Percentiles rank a stretch among this genome's conserved stretches.
phyloP scores from a whole-genome alignment of 345 rosid genomes.

The Eucalyptus marginata region DNA sequence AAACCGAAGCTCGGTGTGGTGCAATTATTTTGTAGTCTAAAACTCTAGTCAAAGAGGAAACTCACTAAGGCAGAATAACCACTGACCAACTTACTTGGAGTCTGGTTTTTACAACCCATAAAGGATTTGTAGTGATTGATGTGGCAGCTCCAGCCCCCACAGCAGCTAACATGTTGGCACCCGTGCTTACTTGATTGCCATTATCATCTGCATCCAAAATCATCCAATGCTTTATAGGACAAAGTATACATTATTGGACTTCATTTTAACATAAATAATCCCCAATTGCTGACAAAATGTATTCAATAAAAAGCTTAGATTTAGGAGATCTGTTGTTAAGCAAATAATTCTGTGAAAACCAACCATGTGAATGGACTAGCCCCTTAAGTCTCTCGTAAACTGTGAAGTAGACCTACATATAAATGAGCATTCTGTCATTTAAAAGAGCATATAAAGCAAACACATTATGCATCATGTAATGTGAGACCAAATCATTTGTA shows the following conservation, averaged over 20 bases:
- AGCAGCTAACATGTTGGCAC: constrained; percentile 86
- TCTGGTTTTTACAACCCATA: constrained; percentile 99
- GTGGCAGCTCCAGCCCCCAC: constrained; percentile 97
- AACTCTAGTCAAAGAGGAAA: neutral
- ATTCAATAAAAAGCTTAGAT: neutral
- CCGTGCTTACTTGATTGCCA: constrained; percentile 34
- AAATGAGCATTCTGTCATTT: constrained; percentile 5
- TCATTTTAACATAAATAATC: neutral
- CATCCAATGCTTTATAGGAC: neutral
- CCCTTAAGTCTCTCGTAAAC: constrained; percentile 68
- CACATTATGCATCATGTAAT: neutral
- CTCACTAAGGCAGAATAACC: neutral
- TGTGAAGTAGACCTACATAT: constrained; percentile 76
- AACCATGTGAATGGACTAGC: constrained; percentile 61
- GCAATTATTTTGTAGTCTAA: neutral
- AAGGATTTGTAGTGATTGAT: constrained; percentile 73
- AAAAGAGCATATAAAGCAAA: neutral
- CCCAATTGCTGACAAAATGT: neutral
- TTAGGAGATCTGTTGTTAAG: neutral
- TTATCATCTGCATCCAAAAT: constrained; percentile 27
- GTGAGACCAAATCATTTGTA: neutral
- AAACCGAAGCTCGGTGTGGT: neutral
- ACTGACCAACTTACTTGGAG: constrained; percentile 54
- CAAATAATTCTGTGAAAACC: constrained; percentile 11
- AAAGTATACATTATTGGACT: neutral